Base-by-base conservation (phyloP, 164 flowering plant species). In the Platanus orientalis region DNA sequence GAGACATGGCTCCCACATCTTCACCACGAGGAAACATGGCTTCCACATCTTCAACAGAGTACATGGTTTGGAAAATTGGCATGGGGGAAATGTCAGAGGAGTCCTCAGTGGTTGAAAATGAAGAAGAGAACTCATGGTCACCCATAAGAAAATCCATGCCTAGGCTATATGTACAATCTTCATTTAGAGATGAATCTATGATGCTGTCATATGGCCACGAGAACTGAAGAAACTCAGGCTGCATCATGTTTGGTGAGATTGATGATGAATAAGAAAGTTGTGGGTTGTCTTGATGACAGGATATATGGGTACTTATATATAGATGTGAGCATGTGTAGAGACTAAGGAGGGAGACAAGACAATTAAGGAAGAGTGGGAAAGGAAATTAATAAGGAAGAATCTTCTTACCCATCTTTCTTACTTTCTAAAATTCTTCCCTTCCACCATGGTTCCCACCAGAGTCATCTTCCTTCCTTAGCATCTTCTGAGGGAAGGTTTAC, bases 91-190 rank as follows among this genome's bases (percentile, higher is more conserved):
- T 24, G 50, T 59, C 73, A n/a, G n/a, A n/a, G n/a, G n/a, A n/a
- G n/a, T n/a, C n/a, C n/a, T n/a, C n/a, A n/a, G n/a, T n/a, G n/a
- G n/a, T n/a, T n/a, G n/a, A n/a, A n/a, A n/a, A n/a, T n/a, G n/a
- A n/a, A n/a, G n/a, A n/a, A n/a, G n/a, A 60, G 64, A 76, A 74
- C 0, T 71, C 73, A 28, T 44, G 76, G 21, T 56, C 60, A 40
- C 61, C 64, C 29, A 59, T 51, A 32, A 68, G 66, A 29, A 26
- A 3, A 29, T 65, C 61, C 58, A 69, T 51, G 30, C 63, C 51
- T 2, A 72, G 39, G 29, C 67, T 70, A 54, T 60, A 52, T 2
- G 58, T 25, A 19, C 36, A 67, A 28, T 51, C 24, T 36, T 69
- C 70, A 61, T 68, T 63, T 11, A 48, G n/a, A 61, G 67, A 14